phyloP scores from a whole-genome alignment of 1,139 yeast genomes.

The Hyphopichia wangnamkhiaoensis region DNA sequence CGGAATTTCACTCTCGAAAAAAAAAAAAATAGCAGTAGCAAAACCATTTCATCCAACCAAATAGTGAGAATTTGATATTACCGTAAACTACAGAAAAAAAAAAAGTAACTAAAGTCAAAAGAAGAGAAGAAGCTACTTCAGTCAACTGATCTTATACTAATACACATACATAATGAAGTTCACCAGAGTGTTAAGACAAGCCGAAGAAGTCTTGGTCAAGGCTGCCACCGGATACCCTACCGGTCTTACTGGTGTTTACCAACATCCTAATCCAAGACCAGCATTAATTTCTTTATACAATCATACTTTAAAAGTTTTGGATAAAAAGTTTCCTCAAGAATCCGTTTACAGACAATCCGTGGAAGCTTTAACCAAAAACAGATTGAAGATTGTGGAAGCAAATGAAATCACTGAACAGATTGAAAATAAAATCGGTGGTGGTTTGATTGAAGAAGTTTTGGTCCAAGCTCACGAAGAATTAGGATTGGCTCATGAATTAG shows the following conservation, averaged over 20 bases:
- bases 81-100: conserved; percentile 2
- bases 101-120: conserved; percentile 3
- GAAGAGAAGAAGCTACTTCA: neutral
- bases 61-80: conserved; percentile 11
- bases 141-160: neutral
- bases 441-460: conserved; percentile 79
- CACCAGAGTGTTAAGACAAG: conserved; percentile 48
- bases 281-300: conserved; percentile 71
- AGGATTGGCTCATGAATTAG: conserved; percentile 66
- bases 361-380: conserved; percentile 68
- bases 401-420: conserved; percentile 67
- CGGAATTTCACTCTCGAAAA: too few species aligned
- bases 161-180: conserved; percentile 34
- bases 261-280: conserved; percentile 86
- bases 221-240: conserved; percentile 75
- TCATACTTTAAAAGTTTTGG: conserved; percentile 62
- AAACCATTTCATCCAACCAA: conserved; percentile 28
- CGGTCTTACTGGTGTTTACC: conserved; percentile 75
- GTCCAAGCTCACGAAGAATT: conserved; percentile 85
- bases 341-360: conserved; percentile 78
- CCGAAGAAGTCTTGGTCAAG: conserved; percentile 62
- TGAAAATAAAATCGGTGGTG: conserved; percentile 77
- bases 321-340: conserved; percentile 62
- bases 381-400: conserved; percentile 65
- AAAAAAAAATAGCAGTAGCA: too few species aligned